Percentiles rank a stretch among this genome's conserved stretches.
These are phyloP conservation scores for Pseudopyrenochaeta lycopersici DNA, from an alignment of 2,329 filamentous ascomycete species.

Conservation along the genomic window DNA sequence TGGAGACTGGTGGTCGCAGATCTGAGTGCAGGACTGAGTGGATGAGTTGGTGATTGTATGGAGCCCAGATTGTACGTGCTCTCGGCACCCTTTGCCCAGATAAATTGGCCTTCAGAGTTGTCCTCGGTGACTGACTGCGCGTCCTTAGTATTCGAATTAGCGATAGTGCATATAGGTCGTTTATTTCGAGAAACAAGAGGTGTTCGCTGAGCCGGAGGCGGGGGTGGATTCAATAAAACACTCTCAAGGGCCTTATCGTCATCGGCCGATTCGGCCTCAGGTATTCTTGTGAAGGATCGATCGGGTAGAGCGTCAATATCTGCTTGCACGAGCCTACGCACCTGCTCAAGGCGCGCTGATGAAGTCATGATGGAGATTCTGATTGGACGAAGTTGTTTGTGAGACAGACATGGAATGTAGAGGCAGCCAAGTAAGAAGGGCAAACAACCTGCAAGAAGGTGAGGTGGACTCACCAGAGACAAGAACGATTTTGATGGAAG, in stretches of 20 bases:
- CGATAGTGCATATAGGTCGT: slow-evolving; percentile 3
- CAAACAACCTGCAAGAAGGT: background rate
- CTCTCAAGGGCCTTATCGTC: slow-evolving; percentile 31
- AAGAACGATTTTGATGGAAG: no score
- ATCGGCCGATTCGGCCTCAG: background rate
- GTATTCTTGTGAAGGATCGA: slow-evolving; percentile 11
- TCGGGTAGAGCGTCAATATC: slow-evolving; percentile 40
- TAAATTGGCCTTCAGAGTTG: slow-evolving; percentile 28
- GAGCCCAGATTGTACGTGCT: slow-evolving; percentile 34
- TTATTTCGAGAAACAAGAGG: slow-evolving; percentile 9
- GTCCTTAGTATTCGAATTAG: background rate
- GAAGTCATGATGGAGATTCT: slow-evolving; percentile 24
- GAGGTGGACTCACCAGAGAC: background rate
- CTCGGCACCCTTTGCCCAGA: slow-evolving; percentile 29
- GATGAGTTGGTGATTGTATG: background rate
- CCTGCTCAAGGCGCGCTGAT: slow-evolving; percentile 31
- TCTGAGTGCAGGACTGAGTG: slow-evolving; percentile 3
- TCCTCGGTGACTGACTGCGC: background rate
- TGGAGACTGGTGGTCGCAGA: slow-evolving; percentile 26
- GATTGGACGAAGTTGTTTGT: background rate
- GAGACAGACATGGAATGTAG: background rate
- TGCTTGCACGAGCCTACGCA: slow-evolving; percentile 24
- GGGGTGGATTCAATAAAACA: slow-evolving; percentile 21
- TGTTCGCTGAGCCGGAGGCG: background rate
- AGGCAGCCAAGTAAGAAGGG: background rate